Evolutionary conservation across 163 green algal genomes (phyloP).

Genomic region (Scenedesmus sp.): DNA sequence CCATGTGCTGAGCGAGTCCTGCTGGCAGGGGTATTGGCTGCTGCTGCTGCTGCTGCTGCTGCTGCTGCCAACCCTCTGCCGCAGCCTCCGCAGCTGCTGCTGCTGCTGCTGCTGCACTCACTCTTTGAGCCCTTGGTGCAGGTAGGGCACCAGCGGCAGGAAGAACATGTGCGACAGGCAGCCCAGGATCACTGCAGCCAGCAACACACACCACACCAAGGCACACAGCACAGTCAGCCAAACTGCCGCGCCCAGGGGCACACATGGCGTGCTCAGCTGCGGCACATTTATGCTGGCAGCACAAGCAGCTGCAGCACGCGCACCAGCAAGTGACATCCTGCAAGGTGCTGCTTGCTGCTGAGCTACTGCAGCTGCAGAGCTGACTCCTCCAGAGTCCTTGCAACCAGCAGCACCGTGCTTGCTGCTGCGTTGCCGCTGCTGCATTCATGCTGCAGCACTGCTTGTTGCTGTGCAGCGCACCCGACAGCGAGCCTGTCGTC

Average conservation of each 20-base stretch:
- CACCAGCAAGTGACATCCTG: too few species aligned
- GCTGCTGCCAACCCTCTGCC: not conserved
- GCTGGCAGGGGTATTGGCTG: too few species aligned
- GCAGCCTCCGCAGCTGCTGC: not conserved
- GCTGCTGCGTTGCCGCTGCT: too few species aligned
- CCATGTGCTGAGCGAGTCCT: too few species aligned
- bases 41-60: not conserved
- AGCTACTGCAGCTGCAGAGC: not conserved
- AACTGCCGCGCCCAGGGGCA: not conserved
- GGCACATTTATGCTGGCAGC: not conserved
- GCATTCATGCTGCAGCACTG: not conserved
- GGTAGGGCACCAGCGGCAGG: constrained; percentile 62
- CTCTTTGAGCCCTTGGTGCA: constrained; percentile 65
- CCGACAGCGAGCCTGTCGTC: constrained; percentile 53
- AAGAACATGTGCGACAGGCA: constrained; percentile 59
- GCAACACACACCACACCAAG: not conserved
- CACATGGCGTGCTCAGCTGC: not conserved
- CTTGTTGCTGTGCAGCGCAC: constrained; percentile 17
- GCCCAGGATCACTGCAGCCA: constrained; percentile 53
- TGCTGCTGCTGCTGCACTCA: constrained; percentile 41
- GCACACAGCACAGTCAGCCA: not conserved
- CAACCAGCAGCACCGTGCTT: not conserved
- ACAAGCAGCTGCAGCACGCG: not conserved
- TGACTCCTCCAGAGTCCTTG: too few species aligned
- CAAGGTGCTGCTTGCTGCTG: not conserved